A percentile compares a stretch with the other conserved stretches of the same genome.
These are phyloP conservation scores for Phoma herbarum DNA, from an alignment of 2,329 filamentous ascomycete species.

Conservation along the genomic window DNA sequence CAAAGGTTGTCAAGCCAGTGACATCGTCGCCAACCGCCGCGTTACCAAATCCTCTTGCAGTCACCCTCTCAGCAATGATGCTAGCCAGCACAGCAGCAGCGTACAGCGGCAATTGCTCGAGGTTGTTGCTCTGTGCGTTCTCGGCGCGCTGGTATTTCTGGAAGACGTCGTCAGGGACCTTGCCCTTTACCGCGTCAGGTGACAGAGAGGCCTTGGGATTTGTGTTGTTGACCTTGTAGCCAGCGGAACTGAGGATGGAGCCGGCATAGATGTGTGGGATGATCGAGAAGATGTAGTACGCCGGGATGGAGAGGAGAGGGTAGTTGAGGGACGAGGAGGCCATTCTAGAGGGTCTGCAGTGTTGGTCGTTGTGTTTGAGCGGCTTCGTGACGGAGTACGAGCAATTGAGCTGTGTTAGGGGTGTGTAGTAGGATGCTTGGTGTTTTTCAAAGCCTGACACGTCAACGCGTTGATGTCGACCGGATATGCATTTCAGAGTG, in stretches of 20 bases:
- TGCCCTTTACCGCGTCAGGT: slow-evolving; percentile 33
- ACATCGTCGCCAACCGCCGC: slow-evolving; percentile 25
- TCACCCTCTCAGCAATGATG: slow-evolving; percentile 35
- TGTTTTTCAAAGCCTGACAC: not conserved
- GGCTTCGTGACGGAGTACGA: no score
- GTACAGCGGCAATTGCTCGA: slow-evolving; percentile 40
- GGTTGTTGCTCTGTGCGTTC: slow-evolving; percentile 36
- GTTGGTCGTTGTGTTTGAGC: not conserved
- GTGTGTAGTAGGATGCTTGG: not conserved
- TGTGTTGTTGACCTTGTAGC: slow-evolving; percentile 39
- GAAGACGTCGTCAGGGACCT: slow-evolving; percentile 38
- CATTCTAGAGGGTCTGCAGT: slow-evolving; percentile 16
- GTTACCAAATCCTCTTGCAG: slow-evolving; percentile 24
- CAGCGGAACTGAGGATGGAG: slow-evolving; percentile 23
- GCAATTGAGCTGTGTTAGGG: not conserved
- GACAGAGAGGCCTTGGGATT: slow-evolving; percentile 37
- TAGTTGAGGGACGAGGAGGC: slow-evolving; percentile 34
- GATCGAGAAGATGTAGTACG: slow-evolving; percentile 39
- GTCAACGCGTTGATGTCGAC: not conserved
- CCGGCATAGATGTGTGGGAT: slow-evolving; percentile 33
- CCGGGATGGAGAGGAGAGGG: slow-evolving; percentile 39
- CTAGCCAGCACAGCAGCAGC: slow-evolving; percentile 35
- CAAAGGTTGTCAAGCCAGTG: slow-evolving; percentile 33
- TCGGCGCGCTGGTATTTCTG: slow-evolving; percentile 41
- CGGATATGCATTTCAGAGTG: not conserved